These are phyloP conservation scores for Persicaria maculosa DNA, from an alignment of 148 eudicot species.

Conservation along the genomic window DNA sequence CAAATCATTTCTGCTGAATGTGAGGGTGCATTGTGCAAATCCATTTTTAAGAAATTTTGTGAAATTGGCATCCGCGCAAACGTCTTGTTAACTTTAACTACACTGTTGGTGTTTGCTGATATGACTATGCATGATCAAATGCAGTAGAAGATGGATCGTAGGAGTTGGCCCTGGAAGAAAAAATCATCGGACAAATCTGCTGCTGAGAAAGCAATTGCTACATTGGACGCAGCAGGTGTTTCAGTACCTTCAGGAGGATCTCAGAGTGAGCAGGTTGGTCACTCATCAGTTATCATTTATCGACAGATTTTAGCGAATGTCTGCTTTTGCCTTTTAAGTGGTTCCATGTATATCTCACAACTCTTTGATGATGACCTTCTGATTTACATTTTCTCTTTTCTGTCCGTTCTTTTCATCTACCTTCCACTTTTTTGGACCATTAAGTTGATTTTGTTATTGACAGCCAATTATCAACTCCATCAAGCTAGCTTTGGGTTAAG, in stretches of 20 bases:
- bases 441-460: not conserved
- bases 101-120: not conserved
- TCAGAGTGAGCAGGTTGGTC: constrained; percentile 57
- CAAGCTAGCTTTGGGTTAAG: not conserved
- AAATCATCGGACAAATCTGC: constrained; percentile 77
- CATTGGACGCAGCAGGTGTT: constrained; percentile 47
- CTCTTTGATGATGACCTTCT: not conserved
- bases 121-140: constrained; percentile 1
- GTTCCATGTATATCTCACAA: not conserved
- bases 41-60: not conserved
- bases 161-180: constrained; percentile 99
- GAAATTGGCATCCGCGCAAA: not conserved
- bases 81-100: not conserved
- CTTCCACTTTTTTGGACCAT: not conserved
- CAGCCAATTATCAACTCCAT: not conserved
- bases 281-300: not conserved
- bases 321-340: too few species aligned
- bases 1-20: not conserved
- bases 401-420: not conserved
- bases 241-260: constrained; percentile 36
- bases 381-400: not conserved
- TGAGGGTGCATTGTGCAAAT: not conserved
- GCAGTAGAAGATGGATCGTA: constrained; percentile 62
- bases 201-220: constrained; percentile 52
- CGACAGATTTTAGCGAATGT: too few species aligned